These are phyloP conservation scores for Suhomyces sp. DNA, from an alignment of 805 yeast species.

Conservation along the genomic window DNA sequence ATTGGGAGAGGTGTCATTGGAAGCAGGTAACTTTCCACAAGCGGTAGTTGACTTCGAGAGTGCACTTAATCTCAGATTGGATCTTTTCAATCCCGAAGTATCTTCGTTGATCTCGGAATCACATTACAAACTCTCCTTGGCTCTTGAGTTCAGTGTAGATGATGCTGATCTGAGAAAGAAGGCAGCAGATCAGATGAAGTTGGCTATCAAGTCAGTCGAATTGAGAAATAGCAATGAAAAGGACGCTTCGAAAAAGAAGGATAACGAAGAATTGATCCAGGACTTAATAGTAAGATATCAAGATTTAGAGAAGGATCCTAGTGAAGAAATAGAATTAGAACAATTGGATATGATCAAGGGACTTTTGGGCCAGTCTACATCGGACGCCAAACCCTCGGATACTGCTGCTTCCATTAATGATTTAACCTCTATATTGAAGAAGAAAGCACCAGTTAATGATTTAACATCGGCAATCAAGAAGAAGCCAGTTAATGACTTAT, in stretches of 20 bases:
- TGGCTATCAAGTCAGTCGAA: constrained; percentile 49
- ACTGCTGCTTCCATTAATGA: constrained; percentile 49
- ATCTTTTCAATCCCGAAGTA: constrained; percentile 47
- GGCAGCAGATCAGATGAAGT: constrained; percentile 54
- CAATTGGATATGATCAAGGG: constrained; percentile 56
- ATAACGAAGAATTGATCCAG: constrained; percentile 47
- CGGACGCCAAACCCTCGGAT: constrained; percentile 5
- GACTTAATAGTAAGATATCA: constrained; percentile 57
- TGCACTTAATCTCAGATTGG: constrained; percentile 53
- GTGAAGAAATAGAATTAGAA: constrained; percentile 47
- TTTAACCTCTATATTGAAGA: constrained; percentile 61
- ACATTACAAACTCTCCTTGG: constrained; percentile 76
- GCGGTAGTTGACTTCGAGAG: constrained; percentile 68
- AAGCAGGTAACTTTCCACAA: constrained; percentile 82
- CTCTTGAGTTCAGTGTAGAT: constrained; percentile 69
- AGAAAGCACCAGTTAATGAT: constrained; percentile 29
- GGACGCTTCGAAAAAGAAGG: constrained; percentile 42
- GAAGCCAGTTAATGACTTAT: constrained; percentile 16
- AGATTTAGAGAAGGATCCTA: constrained; percentile 55
- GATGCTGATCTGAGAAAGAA: constrained; percentile 44
- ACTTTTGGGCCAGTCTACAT: constrained; percentile 49
- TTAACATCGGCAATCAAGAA: constrained; percentile 51
- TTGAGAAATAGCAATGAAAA: constrained; percentile 39
- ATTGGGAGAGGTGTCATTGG: constrained; percentile 87
- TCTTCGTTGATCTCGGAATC: constrained; percentile 71